Conservation (phyloP, 768 basidiomycete species). For the Crassisporium funariophilum region DNA sequence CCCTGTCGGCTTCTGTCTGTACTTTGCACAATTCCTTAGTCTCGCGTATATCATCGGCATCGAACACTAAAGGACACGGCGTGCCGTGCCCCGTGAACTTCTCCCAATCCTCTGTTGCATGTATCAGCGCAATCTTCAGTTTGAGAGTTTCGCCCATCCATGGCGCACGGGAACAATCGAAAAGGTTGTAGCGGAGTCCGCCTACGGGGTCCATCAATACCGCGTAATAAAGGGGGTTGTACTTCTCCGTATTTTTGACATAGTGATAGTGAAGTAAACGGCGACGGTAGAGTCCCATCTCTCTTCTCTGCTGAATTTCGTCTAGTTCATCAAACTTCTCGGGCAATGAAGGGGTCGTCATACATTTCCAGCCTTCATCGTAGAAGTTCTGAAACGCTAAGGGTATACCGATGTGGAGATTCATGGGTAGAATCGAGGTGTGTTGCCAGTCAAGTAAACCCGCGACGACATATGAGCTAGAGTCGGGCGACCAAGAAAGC, state of each 20-base stretch:
- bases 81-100: constrained; percentile 35
- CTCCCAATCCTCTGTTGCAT: constrained; percentile 45
- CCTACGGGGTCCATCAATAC: constrained; percentile 39
- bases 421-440: constrained; percentile 51
- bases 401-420: constrained; percentile 51
- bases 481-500: constrained; percentile 47
- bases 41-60: constrained; percentile 43
- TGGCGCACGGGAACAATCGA: constrained; percentile 41
- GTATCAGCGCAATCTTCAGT: constrained; percentile 48
- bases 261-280: constrained; percentile 56
- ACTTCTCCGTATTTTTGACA: constrained; percentile 42
- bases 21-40: constrained; percentile 38
- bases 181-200: constrained; percentile 43
- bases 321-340: constrained; percentile 43
- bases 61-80: constrained; percentile 50
- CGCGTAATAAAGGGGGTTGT: constrained; percentile 45
- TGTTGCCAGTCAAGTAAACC: constrained; percentile 59
- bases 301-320: constrained; percentile 34
- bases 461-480: constrained; percentile 35
- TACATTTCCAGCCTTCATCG: constrained; percentile 39
- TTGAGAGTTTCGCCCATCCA: constrained; percentile 55
- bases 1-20: constrained; percentile 32
- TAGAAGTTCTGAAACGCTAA: constrained; percentile 47
- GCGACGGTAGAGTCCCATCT: constrained; percentile 39
- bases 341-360: constrained; percentile 45